Evolutionary conservation across 139 green algal genomes (phyloP), one percentile per base, ranked within the genome.

Genomic region (Trebouxia sp.): DNA sequence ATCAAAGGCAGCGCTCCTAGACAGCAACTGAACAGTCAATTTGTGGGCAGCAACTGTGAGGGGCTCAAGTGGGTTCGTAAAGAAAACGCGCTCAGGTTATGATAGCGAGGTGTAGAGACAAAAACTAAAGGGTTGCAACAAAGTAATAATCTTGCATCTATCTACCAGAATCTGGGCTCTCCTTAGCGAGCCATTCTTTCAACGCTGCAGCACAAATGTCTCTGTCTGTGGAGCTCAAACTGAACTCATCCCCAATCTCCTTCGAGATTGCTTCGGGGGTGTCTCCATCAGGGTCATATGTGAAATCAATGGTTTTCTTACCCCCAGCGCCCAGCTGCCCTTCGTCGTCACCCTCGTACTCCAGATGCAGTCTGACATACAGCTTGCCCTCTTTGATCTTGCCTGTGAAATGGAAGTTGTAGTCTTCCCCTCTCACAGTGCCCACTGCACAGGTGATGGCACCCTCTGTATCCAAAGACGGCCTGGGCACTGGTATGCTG

Each of bases 211-310:
- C 92, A 82, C 94, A 97, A 78, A 98, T 96, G 86, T 97, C 94
- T 0, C 90, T 92, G 83, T 98, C 95, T 28, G 93, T 97, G 70
- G 87, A 86, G 58, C 87, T 94, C 47, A 97, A 88, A 74, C 88
- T 85, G 76, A 99, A 98, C 88, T 98, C 92, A 72, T 95, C 88
- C 26, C 88, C 89, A 81, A 99, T 98, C 86, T 99, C 96, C 10
- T 66, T 84, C 12, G 95, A 95, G 51, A 99, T 93, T 41, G 91
- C 94, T 65, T 98, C 93, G 12, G 95, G 87, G 5, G 94, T 97
- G 84, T 99, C 96, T 5, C 82, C 84, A 30, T 97, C 91, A 14
- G 92, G 91, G 79, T 98, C 91, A 83, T 98, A 99, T 14, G 93
- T 91, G 86, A 99, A 99, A 80, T 98, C 94, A n/a, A 99, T 96